Conservation (phyloP, 805 yeast species). For the Suhomyces kilbournensis region DNA sequence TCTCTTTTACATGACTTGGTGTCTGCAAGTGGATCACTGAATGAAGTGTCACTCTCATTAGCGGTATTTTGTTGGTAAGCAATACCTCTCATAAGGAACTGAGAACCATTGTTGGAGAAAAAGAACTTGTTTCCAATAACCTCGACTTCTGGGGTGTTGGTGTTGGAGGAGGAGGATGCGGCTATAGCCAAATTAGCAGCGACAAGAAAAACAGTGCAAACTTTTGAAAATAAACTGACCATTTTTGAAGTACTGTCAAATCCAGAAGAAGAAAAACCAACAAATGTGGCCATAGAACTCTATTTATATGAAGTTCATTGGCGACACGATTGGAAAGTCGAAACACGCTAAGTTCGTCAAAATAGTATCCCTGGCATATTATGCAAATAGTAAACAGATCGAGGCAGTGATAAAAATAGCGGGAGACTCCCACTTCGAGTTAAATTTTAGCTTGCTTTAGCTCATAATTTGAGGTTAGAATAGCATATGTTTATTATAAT, state of each 20-base stretch:
- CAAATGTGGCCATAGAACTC: not conserved
- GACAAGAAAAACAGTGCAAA: not conserved
- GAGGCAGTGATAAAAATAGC: not conserved
- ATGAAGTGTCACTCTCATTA: constrained; percentile 19
- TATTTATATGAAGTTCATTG: not conserved
- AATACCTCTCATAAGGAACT: constrained; percentile 42
- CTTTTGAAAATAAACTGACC: constrained; percentile 4
- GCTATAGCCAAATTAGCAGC: constrained; percentile 4
- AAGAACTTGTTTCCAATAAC: constrained; percentile 44
- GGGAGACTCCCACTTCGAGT: not conserved
- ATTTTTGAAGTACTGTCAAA: constrained; percentile 1
- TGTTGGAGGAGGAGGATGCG: not conserved
- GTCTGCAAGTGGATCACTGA: constrained; percentile 42
- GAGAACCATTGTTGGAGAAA: constrained; percentile 42
- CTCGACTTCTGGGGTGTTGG: constrained; percentile 32
- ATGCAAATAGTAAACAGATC: constrained; percentile 4
- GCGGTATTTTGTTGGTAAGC: constrained; percentile 44
- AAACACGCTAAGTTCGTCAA: constrained; percentile 4
- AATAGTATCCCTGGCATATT: constrained; percentile 1
- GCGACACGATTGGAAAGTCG: not conserved
- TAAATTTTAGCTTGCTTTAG: not conserved
- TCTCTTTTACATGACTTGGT: constrained; percentile 42
- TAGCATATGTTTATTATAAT: not conserved
- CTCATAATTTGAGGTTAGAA: not conserved
- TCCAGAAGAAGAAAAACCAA: not conserved